These are phyloP conservation scores for Termitomyces sp. DNA, from an alignment of 1,284 basidiomycete species.

Conservation along the genomic window DNA sequence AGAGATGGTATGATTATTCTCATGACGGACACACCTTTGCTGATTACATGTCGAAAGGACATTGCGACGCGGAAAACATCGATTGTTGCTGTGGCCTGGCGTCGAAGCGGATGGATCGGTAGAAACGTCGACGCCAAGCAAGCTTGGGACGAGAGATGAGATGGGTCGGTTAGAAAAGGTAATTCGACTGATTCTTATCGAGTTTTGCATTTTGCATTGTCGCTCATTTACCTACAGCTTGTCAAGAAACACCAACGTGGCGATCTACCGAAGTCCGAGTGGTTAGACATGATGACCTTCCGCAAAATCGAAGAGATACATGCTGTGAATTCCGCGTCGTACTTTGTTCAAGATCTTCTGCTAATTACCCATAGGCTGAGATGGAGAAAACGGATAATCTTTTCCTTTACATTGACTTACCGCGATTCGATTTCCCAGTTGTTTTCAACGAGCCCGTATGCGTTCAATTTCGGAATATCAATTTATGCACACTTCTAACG, in stretches of 20 bases:
- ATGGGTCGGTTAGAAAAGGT: slow-evolving; percentile 95
- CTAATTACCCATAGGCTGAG: slow-evolving; percentile 55
- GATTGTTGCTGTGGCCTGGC: slow-evolving; percentile 80
- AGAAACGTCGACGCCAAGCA: slow-evolving; percentile 84
- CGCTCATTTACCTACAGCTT: slow-evolving; percentile 43
- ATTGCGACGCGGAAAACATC: slow-evolving; percentile 86
- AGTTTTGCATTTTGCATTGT: neutral
- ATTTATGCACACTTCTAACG: slow-evolving; percentile 8
- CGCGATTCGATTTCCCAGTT: slow-evolving; percentile 98
- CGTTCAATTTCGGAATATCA: slow-evolving; percentile 9
- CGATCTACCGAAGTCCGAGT: slow-evolving; percentile 91
- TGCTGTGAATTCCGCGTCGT: slow-evolving; percentile 43
- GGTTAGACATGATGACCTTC: slow-evolving; percentile 93
- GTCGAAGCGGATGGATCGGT: slow-evolving; percentile 81
- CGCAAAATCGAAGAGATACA: slow-evolving; percentile 92
- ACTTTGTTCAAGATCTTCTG: neutral
- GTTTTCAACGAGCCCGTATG: slow-evolving; percentile 86
- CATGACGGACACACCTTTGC: neutral
- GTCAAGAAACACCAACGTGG: slow-evolving; percentile 96
- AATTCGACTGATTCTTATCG: slow-evolving; percentile 1
- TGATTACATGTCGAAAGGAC: slow-evolving; percentile 51
- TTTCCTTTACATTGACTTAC: slow-evolving; percentile 93
- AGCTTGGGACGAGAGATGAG: slow-evolving; percentile 76
- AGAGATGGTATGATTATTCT: slow-evolving; percentile 67
- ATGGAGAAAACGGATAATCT: slow-evolving; percentile 85